Conservation (phyloP, 176 grass and related monocot species). For the Panicum miliaceum region DNA sequence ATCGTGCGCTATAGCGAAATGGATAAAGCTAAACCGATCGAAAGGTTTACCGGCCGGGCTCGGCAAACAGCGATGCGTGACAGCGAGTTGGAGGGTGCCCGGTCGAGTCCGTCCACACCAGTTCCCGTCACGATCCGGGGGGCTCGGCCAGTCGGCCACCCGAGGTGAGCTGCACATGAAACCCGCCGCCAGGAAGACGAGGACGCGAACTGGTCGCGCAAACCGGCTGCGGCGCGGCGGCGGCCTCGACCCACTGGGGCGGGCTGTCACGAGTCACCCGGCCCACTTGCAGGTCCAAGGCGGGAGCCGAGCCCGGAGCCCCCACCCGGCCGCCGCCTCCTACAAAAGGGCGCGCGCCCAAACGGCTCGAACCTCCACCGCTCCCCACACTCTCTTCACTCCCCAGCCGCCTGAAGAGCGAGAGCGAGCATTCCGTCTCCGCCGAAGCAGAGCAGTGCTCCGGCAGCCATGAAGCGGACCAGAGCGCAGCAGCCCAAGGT, state of each 20-base stretch:
- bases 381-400: neutral
- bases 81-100: neutral
- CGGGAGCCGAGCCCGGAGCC: neutral
- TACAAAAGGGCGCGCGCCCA: slow-evolving; percentile 41
- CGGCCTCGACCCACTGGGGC: neutral
- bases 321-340: neutral
- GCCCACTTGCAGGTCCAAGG: neutral
- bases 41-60: neutral
- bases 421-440: neutral
- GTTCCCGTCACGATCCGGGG: neutral
- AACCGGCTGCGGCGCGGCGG: neutral
- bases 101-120: neutral
- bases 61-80: neutral
- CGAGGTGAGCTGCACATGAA: neutral
- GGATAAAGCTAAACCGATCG: neutral
- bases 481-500: slow-evolving; percentile 45
- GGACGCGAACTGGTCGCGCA: neutral
- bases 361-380: neutral
- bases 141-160: neutral
- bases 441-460: slow-evolving; percentile 2
- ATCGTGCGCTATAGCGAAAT: too few relatives aligned
- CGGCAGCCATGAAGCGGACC: slow-evolving; percentile 55
- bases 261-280: neutral
- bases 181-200: neutral
- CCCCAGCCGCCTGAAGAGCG: too few relatives aligned